phyloP scores from a whole-genome alignment of 495 filamentous ascomycete species.

The Talaromyces trachyspermus region DNA sequence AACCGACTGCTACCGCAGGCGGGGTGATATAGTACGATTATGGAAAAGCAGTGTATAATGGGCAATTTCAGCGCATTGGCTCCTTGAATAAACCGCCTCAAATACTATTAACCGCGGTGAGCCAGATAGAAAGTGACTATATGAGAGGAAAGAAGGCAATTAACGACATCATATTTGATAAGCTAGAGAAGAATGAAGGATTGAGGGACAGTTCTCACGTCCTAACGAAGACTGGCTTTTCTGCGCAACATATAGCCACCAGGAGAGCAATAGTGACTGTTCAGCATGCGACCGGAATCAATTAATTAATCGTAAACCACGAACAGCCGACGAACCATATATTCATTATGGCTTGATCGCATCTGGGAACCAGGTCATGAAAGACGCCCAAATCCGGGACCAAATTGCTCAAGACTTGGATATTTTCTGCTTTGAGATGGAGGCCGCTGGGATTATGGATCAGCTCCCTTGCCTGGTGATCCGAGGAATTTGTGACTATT shows the following conservation, averaged over 20 bases:
- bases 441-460: slow-evolving; percentile 25
- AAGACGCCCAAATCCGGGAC: slow-evolving; percentile 22
- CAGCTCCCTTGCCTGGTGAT: slow-evolving; percentile 19
- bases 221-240: no score
- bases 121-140: slow-evolving; percentile 8
- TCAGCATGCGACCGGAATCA: slow-evolving; percentile 13
- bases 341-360: slow-evolving; percentile 38
- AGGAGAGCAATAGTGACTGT: no score
- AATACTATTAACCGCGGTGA: slow-evolving; percentile 12
- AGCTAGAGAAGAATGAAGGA: slow-evolving; percentile 7
- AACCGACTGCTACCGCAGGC: slow-evolving; percentile 11
- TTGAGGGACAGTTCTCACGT: slow-evolving; percentile 7
- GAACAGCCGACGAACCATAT: slow-evolving; percentile 9
- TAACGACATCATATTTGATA: slow-evolving; percentile 10
- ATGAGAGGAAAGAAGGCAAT: slow-evolving; percentile 12
- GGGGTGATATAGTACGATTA: slow-evolving; percentile 18
- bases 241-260: no score
- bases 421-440: slow-evolving; percentile 23
- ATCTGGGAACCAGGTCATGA: slow-evolving; percentile 35
- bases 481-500: slow-evolving; percentile 22
- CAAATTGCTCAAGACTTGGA: slow-evolving; percentile 12
- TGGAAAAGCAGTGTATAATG: slow-evolving; percentile 7
- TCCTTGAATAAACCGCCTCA: slow-evolving; percentile 15
- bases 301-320: slow-evolving; percentile 9
- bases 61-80: slow-evolving; percentile 16